These are phyloP conservation scores for Elongisporangium anandrum DNA, from an alignment of 352 stramenopile species.

Conservation along the genomic window DNA sequence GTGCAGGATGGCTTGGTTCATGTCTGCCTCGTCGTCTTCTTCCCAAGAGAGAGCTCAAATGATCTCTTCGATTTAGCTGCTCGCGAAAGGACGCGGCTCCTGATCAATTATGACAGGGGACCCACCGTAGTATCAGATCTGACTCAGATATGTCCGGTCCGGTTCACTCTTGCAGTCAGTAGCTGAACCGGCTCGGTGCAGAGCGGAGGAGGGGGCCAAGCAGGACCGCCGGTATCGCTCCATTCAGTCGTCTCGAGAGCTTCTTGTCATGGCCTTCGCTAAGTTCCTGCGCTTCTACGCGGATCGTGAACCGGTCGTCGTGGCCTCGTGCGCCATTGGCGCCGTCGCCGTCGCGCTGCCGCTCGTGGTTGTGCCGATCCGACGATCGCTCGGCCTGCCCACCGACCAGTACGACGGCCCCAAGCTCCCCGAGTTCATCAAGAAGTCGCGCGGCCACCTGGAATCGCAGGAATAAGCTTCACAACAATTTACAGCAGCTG, in stretches of 20 bases:
- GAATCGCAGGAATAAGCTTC: slow-evolving; percentile 26
- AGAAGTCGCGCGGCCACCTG: slow-evolving; percentile 74
- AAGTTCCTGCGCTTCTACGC: slow-evolving; percentile 84
- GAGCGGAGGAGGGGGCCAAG: not conserved
- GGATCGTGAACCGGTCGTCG: slow-evolving; percentile 83
- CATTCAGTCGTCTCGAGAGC: not conserved
- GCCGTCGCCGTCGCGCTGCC: slow-evolving; percentile 61
- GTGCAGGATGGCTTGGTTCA: slow-evolving; percentile 87
- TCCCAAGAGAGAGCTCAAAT: not conserved
- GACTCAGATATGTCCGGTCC: not conserved
- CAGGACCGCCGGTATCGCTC: slow-evolving; percentile 1
- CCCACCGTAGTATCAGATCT: not conserved
- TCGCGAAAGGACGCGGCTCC: not conserved
- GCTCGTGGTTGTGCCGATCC: slow-evolving; percentile 76
- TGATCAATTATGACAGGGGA: not conserved
- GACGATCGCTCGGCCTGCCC: slow-evolving; percentile 78
- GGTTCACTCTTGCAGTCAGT: too few relatives aligned
- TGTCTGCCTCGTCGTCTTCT: slow-evolving; percentile 8
- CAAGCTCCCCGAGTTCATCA: slow-evolving; percentile 65
- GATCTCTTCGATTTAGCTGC: not conserved
- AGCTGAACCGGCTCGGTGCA: not conserved
- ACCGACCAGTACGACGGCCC: slow-evolving; percentile 89
- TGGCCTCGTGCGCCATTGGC: slow-evolving; percentile 77
- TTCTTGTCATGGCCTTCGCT: slow-evolving; percentile 26
- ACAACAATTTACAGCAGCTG: not conserved